phyloP scores from a whole-genome alignment of 2,329 filamentous ascomycete species.

The Mariannaea elegans region DNA sequence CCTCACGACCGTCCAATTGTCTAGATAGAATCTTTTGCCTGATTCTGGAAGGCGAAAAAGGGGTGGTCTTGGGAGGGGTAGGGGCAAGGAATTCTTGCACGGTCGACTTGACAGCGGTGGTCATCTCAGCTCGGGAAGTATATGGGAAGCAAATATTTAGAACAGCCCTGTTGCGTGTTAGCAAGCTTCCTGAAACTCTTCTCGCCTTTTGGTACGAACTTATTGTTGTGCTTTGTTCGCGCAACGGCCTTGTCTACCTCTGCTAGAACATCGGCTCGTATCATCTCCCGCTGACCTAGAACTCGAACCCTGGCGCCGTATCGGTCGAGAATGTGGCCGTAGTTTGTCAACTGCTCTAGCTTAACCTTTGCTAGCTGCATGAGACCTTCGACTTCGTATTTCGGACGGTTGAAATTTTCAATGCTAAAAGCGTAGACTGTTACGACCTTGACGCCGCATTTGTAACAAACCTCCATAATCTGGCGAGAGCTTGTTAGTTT shows the following conservation, averaged over 20 bases:
- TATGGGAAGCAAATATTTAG: conserved; percentile 99
- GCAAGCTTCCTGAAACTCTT: not conserved
- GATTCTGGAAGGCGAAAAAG: conserved; percentile 90
- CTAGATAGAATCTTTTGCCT: conserved; percentile 83
- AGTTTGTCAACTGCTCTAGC: conserved; percentile 87
- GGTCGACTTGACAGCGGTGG: conserved; percentile 85
- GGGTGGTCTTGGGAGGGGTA: conserved; percentile 69
- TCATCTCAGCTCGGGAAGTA: conserved; percentile 95
- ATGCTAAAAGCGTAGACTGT: conserved; percentile 99
- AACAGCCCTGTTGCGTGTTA: conserved; percentile 53
- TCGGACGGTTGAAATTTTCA: conserved; percentile 97
- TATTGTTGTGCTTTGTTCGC: conserved; percentile 86
- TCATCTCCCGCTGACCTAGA: conserved; percentile 82
- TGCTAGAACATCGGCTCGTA: conserved; percentile 87
- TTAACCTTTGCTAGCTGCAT: conserved; percentile 99
- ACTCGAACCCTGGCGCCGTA: conserved; percentile 91
- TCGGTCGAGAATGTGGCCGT: conserved; percentile 90
- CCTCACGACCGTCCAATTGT: conserved; percentile 60
- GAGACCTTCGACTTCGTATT: conserved; percentile 94
- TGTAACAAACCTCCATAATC: conserved; percentile 98
- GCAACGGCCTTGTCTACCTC: conserved; percentile 88
- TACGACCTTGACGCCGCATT: conserved; percentile 93
- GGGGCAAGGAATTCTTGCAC: conserved; percentile 87
- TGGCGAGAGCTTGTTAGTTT: conserved; percentile 44
- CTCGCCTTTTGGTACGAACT: conserved; percentile 56